These are phyloP conservation scores for Cornus florida DNA, from an alignment of 148 eudicot genomes.

Conservation along the genomic window DNA sequence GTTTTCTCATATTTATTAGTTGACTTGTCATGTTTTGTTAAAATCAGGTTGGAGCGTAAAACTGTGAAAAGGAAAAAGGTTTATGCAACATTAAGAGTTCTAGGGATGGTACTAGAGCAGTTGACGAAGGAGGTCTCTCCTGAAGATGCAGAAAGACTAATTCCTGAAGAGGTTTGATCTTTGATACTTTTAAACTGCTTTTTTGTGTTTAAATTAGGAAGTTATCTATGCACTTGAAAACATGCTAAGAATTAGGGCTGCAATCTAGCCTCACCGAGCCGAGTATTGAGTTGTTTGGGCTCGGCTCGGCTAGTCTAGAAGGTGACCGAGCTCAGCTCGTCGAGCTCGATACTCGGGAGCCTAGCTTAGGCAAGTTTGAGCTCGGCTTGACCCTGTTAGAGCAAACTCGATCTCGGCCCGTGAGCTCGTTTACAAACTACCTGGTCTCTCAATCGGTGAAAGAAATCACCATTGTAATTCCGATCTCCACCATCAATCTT, in stretches of 20 bases:
- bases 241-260: not conserved
- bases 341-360: too few species aligned
- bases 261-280: too few species aligned
- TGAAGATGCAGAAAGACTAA: constrained; percentile 81
- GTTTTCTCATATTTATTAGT: constrained; percentile 3
- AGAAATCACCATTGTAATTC: too few species aligned
- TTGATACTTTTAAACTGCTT: not conserved
- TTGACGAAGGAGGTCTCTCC: constrained; percentile 84
- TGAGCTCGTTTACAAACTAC: too few species aligned
- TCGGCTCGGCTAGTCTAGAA: too few species aligned
- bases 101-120: constrained; percentile 87
- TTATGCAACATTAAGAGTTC: constrained; percentile 86
- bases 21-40: not conserved
- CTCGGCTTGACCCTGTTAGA: too few species aligned
- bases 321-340: too few species aligned
- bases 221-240: not conserved
- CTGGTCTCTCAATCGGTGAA: too few species aligned
- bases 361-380: too few species aligned
- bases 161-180: constrained; percentile 79
- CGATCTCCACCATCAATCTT: too few species aligned
- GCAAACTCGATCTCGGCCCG: too few species aligned
- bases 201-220: not conserved
- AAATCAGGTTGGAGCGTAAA: constrained; percentile 76
- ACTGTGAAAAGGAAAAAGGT: constrained; percentile 85
- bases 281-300: too few species aligned